These are phyloP conservation scores for Macrophomina pseudophaseolina DNA, from an alignment of 2,329 filamentous ascomycete genomes.

Conservation along the genomic window DNA sequence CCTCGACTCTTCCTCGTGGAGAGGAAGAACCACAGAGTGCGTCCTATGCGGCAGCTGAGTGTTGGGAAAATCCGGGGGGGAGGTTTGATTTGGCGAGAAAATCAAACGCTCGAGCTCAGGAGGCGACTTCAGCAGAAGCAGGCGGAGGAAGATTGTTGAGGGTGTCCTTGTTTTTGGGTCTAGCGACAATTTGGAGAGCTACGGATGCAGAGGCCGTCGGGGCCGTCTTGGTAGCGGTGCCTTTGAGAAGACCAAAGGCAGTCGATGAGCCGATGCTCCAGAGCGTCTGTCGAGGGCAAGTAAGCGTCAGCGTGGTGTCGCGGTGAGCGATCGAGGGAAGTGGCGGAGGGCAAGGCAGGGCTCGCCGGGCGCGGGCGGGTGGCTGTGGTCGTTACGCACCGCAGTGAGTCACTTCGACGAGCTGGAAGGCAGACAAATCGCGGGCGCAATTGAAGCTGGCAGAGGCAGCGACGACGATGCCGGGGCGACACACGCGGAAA, in stretches of 20 bases:
- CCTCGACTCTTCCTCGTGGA: slow-evolving; percentile 98
- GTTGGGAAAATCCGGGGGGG: slow-evolving; percentile 62
- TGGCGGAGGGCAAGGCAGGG: slow-evolving; percentile 12
- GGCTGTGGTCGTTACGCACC: slow-evolving; percentile 15
- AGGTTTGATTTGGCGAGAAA: slow-evolving; percentile 49
- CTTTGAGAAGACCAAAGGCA: slow-evolving; percentile 52
- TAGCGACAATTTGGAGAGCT: slow-evolving; percentile 54
- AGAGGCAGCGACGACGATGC: slow-evolving; percentile 1
- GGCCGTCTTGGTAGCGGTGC: slow-evolving; percentile 50
- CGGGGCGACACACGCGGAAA: background rate
- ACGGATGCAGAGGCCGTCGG: slow-evolving; percentile 47
- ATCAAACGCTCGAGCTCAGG: slow-evolving; percentile 49
- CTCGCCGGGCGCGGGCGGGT: background rate
- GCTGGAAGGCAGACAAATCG: slow-evolving; percentile 2
- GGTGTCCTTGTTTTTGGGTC: slow-evolving; percentile 52
- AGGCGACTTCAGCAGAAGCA: slow-evolving; percentile 41
- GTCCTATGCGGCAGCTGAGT: slow-evolving; percentile 99
- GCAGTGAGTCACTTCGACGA: slow-evolving; percentile 25
- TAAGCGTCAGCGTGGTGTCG: slow-evolving; percentile 10
- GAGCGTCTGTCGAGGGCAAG: slow-evolving; percentile 14
- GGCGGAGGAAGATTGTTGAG: slow-evolving; percentile 57
- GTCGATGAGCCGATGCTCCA: slow-evolving; percentile 10
- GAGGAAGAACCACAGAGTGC: slow-evolving; percentile 98
- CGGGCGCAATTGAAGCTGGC: slow-evolving; percentile 12
- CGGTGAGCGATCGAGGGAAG: slow-evolving; percentile 5